A percentile compares a stretch with the other conserved stretches of the same genome.
Conservation (phyloP, 1,284 basidiomycete genomes). For the Ceratorhiza oryzae-sativae region DNA sequence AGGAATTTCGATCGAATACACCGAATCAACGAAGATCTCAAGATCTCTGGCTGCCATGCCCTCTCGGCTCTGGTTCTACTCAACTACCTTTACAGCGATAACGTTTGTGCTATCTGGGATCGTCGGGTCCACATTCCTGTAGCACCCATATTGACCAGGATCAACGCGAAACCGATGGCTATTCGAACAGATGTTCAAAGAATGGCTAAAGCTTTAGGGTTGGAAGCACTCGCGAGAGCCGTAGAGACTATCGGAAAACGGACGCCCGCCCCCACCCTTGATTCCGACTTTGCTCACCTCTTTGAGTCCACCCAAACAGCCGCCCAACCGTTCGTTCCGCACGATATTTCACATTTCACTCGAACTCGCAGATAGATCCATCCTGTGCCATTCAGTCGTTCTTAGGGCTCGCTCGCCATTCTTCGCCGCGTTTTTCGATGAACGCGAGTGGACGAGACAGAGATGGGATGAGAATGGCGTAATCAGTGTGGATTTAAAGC, state of each 20-base stretch:
- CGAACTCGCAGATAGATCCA: conserved; percentile 70
- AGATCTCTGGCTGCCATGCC: conserved; percentile 62
- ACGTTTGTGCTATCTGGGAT: conserved; percentile 86
- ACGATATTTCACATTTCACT: conserved; percentile 87
- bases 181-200: conserved; percentile 69
- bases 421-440: conserved; percentile 86
- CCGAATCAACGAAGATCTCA: conserved; percentile 49
- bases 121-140: conserved; percentile 66
- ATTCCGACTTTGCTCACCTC: conserved; percentile 50
- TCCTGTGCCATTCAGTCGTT: conserved; percentile 76
- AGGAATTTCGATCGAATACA: conserved; percentile 41
- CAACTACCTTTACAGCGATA: conserved; percentile 89
- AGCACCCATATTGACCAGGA: conserved; percentile 55
- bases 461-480: conserved; percentile 64
- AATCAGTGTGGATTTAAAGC: conserved; percentile 72
- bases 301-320: conserved; percentile 51
- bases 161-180: conserved; percentile 53
- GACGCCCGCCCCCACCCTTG: conserved; percentile 47
- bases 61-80: conserved; percentile 80
- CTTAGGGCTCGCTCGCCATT: conserved; percentile 85
- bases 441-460: conserved; percentile 78
- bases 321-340: conserved; percentile 42
- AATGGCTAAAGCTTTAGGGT: conserved; percentile 62
- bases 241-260: conserved; percentile 49
- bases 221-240: conserved; percentile 62